Evolutionary conservation across 1,139 yeast genomes (phyloP), one percentile per base, ranked within the genome.

Genomic region (Yamadazyma songkhlaensis): DNA sequence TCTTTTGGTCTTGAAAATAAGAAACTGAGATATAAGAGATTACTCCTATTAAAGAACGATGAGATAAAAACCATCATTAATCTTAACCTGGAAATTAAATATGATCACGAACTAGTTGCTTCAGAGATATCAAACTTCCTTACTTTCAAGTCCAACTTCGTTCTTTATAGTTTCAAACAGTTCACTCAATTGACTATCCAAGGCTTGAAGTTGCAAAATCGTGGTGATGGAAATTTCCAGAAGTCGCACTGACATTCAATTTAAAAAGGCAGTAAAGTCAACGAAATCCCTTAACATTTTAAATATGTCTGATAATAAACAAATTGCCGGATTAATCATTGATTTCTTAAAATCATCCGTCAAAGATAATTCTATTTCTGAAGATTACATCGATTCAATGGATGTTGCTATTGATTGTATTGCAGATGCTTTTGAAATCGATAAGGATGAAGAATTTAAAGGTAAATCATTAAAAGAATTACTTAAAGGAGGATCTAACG

Each of bases 341-440:
- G 78, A 80, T 47, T 90, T 83, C 59, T 74, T 92, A 50, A 75
- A 77, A 51, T 55, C 67, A 17, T 68, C 88, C 7, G 77, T 85
- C 25, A 57, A 73, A 32, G 72, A 77, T 47, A 86, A 87, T 38
- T 74, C 77, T 34, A 76, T 90, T 36, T 67, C 83, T 29, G 85
- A 82, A 47, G 97, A 90, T 50, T 87, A 82, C 55, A 75, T 75
- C 42, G 98, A 92, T 50, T 87, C 97, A n/a, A 74, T 92, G 55
- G 97, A 90, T 48, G 95, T 92, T 36, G 97, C 97, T 48, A 77
- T 89, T 53, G 96, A 87, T 55, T 88, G 97, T 67, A 78, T 92
- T 42, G 79, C 88, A 24, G 97, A 90, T 53, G 90, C 95, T 6
- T 92, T 84, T 60, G 83, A 74, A 40, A 82, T 92, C 25, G 75